Conservation (phyloP, 176 grass and related monocot genomes). For the Alopecurus myosuroides region DNA sequence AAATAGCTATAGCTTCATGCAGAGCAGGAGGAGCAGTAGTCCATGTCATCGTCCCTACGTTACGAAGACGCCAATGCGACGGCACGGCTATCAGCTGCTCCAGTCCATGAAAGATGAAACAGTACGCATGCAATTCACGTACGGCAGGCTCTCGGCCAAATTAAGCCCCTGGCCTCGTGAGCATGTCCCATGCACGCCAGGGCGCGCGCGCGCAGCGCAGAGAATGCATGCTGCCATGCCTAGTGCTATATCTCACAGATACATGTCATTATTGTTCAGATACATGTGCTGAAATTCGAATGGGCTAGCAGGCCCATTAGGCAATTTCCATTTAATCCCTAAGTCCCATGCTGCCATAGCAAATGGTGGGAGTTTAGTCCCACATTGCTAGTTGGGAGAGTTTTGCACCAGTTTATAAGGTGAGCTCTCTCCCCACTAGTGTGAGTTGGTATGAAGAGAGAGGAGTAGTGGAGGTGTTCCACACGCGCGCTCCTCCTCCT, state of each 20-base stretch:
- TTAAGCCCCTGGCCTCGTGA: neutral
- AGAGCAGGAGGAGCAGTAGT: neutral
- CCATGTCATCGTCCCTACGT: neutral
- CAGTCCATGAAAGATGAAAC: neutral
- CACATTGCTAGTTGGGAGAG: too few relatives aligned
- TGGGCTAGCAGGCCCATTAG: too few relatives aligned
- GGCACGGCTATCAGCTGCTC: neutral
- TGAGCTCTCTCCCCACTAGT: too few relatives aligned
- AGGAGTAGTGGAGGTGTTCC: too few relatives aligned
- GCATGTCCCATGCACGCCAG: neutral
- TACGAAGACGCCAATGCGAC: neutral
- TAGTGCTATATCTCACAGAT: neutral
- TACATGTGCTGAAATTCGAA: too few relatives aligned
- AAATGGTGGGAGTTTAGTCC: too few relatives aligned
- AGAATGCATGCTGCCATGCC: conserved; percentile 12
- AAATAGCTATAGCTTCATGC: neutral
- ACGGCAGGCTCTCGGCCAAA: conserved; percentile 22
- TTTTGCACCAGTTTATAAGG: too few relatives aligned
- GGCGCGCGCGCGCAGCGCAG: neutral
- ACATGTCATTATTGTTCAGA: too few relatives aligned
- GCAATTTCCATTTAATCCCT: too few relatives aligned
- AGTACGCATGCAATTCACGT: neutral
- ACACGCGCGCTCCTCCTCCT: too few relatives aligned
- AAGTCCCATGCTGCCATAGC: too few relatives aligned
- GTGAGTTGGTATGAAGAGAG: too few relatives aligned